Evolutionary conservation across 345 rosid genomes (phyloP).

Genomic region (Aquilaria malaccensis): DNA sequence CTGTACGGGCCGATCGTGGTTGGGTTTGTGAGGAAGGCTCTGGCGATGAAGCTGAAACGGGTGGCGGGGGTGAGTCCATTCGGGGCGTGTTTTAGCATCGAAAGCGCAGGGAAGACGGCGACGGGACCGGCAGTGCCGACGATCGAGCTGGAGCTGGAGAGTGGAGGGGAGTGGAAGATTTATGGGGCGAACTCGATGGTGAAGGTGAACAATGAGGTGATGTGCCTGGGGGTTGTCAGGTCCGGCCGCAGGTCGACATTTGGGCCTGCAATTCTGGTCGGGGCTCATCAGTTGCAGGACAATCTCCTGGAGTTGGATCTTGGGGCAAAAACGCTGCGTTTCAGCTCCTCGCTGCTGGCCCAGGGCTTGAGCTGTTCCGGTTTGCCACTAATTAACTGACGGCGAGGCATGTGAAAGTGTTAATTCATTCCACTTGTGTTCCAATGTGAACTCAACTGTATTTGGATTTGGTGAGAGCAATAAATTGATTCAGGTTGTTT

Average conservation of each 20-base stretch:
- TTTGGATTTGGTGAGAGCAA: too few species aligned
- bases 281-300: conserved; percentile 21
- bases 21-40: conserved; percentile 3
- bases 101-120: not conserved
- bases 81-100: conserved; percentile 19
- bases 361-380: not conserved
- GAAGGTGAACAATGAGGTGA: conserved; percentile 14
- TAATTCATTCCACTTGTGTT: too few species aligned
- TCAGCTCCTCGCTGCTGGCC: not conserved
- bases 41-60: conserved; percentile 1
- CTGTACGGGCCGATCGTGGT: conserved; percentile 22
- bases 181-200: conserved; percentile 29
- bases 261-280: conserved; percentile 10
- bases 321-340: conserved; percentile 6
- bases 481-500: too few species aligned
- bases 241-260: conserved; percentile 19
- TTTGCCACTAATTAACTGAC: too few species aligned
- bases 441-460: too few species aligned
- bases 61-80: conserved; percentile 18
- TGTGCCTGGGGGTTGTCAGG: conserved; percentile 34
- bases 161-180: conserved; percentile 25
- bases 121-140: conserved; percentile 22
- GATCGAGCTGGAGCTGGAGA: conserved; percentile 19
- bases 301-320: conserved; percentile 24
- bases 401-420: too few species aligned